A percentile compares a stretch with the other conserved stretches of the same genome.
Conservation (phyloP, 1,139 yeast genomes). For the Protomyces pachydermus region DNA sequence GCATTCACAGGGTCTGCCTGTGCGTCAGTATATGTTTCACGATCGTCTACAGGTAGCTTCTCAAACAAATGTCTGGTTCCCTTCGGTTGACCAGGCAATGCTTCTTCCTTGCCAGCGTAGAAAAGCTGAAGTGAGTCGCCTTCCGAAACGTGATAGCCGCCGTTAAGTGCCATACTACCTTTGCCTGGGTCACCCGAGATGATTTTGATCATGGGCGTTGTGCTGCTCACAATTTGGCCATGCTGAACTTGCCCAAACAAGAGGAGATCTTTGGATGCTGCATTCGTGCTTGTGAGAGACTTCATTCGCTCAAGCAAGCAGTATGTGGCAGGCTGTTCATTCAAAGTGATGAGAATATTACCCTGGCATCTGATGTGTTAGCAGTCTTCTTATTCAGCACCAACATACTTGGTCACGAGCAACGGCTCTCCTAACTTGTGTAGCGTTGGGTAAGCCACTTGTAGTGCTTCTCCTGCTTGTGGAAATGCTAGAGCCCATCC, state of each 20-base stretch:
- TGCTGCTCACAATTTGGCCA: not conserved
- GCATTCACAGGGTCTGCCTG: not conserved
- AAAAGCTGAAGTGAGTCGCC: slow-evolving; percentile 12
- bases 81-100: not conserved
- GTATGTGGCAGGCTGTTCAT: slow-evolving; percentile 18
- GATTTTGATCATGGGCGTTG: slow-evolving; percentile 9
- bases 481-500: slow-evolving; percentile 18
- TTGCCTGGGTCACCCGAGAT: slow-evolving; percentile 26
- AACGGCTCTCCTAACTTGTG: slow-evolving; percentile 16
- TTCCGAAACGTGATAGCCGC: slow-evolving; percentile 22
- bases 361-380: slow-evolving; percentile 2
- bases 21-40: not conserved
- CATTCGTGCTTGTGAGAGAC: slow-evolving; percentile 1
- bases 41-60: not conserved
- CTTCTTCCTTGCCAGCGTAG: not conserved
- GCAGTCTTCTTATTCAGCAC: not conserved
- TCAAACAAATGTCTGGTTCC: not conserved
- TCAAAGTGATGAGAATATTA: slow-evolving; percentile 21
- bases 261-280: slow-evolving; percentile 9
- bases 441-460: slow-evolving; percentile 9
- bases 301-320: slow-evolving; percentile 11
- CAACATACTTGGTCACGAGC: slow-evolving; percentile 15
- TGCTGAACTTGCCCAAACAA: slow-evolving; percentile 18
- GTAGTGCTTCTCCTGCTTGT: not conserved
- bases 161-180: slow-evolving; percentile 24